Evolutionary conservation across 768 basidiomycete species (phyloP).

Genomic region (Russula virescens): DNA sequence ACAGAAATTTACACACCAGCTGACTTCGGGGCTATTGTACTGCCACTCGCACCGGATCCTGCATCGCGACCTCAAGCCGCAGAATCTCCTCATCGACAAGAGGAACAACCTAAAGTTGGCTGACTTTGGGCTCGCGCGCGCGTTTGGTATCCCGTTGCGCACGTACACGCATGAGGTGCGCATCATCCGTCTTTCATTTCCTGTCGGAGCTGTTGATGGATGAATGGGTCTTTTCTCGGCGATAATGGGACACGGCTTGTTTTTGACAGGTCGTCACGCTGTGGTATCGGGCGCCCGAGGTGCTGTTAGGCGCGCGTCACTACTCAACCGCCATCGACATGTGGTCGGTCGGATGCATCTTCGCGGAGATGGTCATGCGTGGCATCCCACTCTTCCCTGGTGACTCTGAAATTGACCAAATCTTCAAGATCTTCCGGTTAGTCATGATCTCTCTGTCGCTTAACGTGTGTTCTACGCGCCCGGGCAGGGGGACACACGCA

Average conservation of each 20-base stretch:
- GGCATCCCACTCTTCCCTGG: conserved; percentile 91
- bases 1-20: conserved; percentile 95
- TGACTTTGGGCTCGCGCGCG: conserved; percentile 52
- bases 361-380: conserved; percentile 97
- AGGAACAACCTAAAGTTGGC: conserved; percentile 50
- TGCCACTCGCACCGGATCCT: conserved; percentile 52
- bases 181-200: conserved; percentile 3
- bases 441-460: conserved; percentile 21
- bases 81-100: conserved; percentile 50
- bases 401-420: conserved; percentile 99
- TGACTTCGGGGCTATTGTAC: conserved; percentile 78
- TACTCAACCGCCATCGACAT: conserved; percentile 98
- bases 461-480: neutral
- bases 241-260: neutral
- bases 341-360: conserved; percentile 99
- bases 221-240: too few species aligned
- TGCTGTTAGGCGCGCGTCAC: conserved; percentile 90
- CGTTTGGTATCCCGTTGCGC: conserved; percentile 94
- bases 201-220: neutral
- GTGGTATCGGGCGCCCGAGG: conserved; percentile 99
- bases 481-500: neutral
- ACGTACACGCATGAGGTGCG: conserved; percentile 98
- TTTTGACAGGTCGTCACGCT: conserved; percentile 84
- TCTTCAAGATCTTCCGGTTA: conserved; percentile 98
- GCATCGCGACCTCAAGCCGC: conserved; percentile 53